Evolutionary conservation across 2,329 filamentous ascomycete species (phyloP).

Genomic region (Gnomoniopsis smithogilvyi): DNA sequence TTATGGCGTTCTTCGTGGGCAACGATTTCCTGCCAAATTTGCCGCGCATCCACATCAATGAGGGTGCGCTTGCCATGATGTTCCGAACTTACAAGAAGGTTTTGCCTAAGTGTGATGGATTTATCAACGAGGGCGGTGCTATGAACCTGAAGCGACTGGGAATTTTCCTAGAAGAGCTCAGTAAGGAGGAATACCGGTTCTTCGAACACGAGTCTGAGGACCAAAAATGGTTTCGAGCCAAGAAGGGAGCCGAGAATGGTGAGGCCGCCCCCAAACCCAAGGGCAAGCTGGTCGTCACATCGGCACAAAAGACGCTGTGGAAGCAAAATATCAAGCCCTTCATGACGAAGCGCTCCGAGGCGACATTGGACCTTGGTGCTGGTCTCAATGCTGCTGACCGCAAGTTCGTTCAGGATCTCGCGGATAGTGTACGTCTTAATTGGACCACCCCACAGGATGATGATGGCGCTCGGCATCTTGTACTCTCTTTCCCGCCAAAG

Average conservation of each 20-base stretch:
- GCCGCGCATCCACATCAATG: conserved; percentile 95
- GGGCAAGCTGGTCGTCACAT: conserved; percentile 70
- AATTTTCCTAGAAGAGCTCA: conserved; percentile 76
- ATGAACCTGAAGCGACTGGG: conserved; percentile 83
- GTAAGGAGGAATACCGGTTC: conserved; percentile 84
- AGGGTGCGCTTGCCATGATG: conserved; percentile 95
- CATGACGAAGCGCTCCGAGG: conserved; percentile 64
- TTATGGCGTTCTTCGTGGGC: conserved; percentile 99
- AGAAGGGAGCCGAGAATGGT: conserved; percentile 69
- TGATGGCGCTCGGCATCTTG: conserved; percentile 50
- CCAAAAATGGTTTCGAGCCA: conserved; percentile 87
- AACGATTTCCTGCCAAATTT: conserved; percentile 99
- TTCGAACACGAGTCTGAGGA: conserved; percentile 90
- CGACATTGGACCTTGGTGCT: conserved; percentile 69
- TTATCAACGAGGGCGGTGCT: conserved; percentile 92
- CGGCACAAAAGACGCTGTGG: conserved; percentile 78
- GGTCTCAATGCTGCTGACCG: conserved; percentile 79
- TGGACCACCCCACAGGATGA: conserved; percentile 58
- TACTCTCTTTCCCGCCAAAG: conserved; percentile 47
- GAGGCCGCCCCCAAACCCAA: conserved; percentile 54
- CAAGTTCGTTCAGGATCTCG: conserved; percentile 88
- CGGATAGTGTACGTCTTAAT: conserved; percentile 56
- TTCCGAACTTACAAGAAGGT: conserved; percentile 94
- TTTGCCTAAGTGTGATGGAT: conserved; percentile 82
- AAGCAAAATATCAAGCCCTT: conserved; percentile 77